These are phyloP conservation scores for Ganoderma meredithae DNA, from an alignment of 1,284 basidiomycete species.

Conservation along the genomic window DNA sequence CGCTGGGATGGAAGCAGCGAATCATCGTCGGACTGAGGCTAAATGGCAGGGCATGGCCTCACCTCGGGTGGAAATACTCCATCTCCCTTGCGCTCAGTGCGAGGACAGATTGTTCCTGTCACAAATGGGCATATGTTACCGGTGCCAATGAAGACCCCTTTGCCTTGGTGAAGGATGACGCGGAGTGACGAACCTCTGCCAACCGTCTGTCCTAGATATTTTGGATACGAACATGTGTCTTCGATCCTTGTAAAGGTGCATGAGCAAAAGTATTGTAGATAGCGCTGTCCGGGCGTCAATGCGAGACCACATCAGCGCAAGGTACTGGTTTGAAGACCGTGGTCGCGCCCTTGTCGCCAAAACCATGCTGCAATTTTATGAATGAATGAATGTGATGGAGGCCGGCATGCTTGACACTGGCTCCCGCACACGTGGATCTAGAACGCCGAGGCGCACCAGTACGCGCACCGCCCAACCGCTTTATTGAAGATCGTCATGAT, in stretches of 20 bases:
- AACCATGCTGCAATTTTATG: constrained; percentile 35
- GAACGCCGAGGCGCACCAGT: neutral
- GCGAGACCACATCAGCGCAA: too few relatives aligned
- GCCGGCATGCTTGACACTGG: constrained; percentile 45
- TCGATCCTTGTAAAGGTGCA: neutral
- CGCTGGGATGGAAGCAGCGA: neutral
- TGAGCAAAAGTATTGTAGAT: neutral
- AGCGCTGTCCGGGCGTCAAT: neutral
- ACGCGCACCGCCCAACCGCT: neutral
- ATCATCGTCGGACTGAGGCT: neutral
- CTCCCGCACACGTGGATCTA: constrained; percentile 56
- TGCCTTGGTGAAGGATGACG: neutral
- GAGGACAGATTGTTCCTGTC: neutral
- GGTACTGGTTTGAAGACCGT: constrained; percentile 39
- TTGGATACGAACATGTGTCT: neutral
- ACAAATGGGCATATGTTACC: neutral
- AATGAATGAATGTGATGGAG: constrained; percentile 46
- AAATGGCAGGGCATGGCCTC: neutral
- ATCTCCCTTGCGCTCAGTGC: neutral
- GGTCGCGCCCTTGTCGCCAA: constrained; percentile 34
- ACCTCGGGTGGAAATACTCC: neutral
- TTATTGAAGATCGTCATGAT: neutral
- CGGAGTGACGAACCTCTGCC: neutral
- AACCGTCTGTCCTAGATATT: neutral
- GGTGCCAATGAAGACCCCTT: neutral